Evolutionary conservation across 192 early-diverging fungal genomes (phyloP).

Genomic region (Entophlyctis helioformis): DNA sequence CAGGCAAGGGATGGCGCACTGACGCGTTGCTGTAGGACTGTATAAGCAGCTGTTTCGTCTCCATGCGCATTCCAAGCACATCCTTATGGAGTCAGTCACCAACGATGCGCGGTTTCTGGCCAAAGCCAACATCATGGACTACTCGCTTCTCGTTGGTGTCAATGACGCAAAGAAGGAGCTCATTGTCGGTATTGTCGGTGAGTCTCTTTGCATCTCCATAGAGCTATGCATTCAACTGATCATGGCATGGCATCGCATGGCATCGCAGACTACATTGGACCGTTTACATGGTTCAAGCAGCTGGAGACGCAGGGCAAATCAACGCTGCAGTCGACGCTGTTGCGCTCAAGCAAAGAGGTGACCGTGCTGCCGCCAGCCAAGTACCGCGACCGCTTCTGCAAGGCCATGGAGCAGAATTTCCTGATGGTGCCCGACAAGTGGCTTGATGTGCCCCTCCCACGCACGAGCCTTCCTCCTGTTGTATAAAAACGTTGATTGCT

Average conservation of each 20-base stretch:
- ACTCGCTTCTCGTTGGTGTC: slow-evolving; percentile 33
- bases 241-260: too few relatives aligned
- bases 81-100: slow-evolving; percentile 15
- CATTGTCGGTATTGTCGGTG: slow-evolving; percentile 32
- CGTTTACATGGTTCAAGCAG: slow-evolving; percentile 33
- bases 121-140: slow-evolving; percentile 32
- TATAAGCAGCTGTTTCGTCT: slow-evolving; percentile 28
- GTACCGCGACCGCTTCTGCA: slow-evolving; percentile 26
- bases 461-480: too few relatives aligned
- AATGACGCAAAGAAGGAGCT: slow-evolving; percentile 23
- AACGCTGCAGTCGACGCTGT: slow-evolving; percentile 23
- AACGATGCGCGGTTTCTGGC: slow-evolving; percentile 26
- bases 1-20: too few relatives aligned
- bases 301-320: slow-evolving; percentile 49
- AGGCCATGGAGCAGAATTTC: slow-evolving; percentile 31
- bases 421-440: slow-evolving; percentile 15
- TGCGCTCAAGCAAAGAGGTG: slow-evolving; percentile 17
- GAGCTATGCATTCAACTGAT: too few relatives aligned
- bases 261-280: slow-evolving; percentile 28
- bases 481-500: too few relatives aligned
- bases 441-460: too few relatives aligned
- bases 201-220: too few relatives aligned
- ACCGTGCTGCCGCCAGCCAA: slow-evolving; percentile 28
- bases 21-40: slow-evolving; percentile 2
- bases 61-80: slow-evolving; percentile 20